phyloP scores from a whole-genome alignment of 306 rosid genomes.

The Vigna unguiculata region DNA sequence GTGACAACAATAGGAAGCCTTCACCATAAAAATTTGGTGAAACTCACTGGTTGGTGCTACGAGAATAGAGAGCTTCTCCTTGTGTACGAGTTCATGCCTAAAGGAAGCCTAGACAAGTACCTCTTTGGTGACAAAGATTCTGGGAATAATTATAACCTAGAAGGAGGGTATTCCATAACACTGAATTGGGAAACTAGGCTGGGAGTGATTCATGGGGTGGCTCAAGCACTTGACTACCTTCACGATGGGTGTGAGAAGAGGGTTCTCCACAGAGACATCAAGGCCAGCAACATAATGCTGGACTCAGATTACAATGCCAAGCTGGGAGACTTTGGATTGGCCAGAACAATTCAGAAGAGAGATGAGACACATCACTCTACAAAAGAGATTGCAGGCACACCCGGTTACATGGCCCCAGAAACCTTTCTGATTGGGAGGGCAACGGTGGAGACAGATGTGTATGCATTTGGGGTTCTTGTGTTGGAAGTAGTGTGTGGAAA shows the following conservation, averaged over 20 bases:
- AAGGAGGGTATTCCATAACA: not conserved
- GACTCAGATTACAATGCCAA: constrained; percentile 63
- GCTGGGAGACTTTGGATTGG: constrained; percentile 84
- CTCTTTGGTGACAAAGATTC: constrained; percentile 34
- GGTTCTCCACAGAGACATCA: constrained; percentile 83
- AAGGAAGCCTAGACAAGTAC: constrained; percentile 74
- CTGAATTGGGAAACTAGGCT: constrained; percentile 65
- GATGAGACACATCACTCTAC: constrained; percentile 76
- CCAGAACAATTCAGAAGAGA: constrained; percentile 60
- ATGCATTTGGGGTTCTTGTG: constrained; percentile 76
- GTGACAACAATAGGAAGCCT: constrained; percentile 84
- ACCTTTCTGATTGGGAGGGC: constrained; percentile 69
- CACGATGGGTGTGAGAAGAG: constrained; percentile 72
- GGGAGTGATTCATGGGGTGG: constrained; percentile 62
- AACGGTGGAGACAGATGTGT: constrained; percentile 77
- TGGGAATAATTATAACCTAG: not conserved
- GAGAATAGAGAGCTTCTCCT: constrained; percentile 73
- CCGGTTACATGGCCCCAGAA: constrained; percentile 89
- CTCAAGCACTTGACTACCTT: constrained; percentile 77
- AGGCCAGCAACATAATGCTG: constrained; percentile 80
- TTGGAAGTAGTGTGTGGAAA: constrained; percentile 71
- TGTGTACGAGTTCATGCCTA: constrained; percentile 88
- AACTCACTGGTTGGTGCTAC: constrained; percentile 85
- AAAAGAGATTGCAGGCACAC: constrained; percentile 80
- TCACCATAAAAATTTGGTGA: constrained; percentile 77